Percentiles rank a stretch among this genome's conserved stretches.
phyloP scores from a whole-genome alignment of 2,329 filamentous ascomycete species.

The Aspergillus pseudotamarii region DNA sequence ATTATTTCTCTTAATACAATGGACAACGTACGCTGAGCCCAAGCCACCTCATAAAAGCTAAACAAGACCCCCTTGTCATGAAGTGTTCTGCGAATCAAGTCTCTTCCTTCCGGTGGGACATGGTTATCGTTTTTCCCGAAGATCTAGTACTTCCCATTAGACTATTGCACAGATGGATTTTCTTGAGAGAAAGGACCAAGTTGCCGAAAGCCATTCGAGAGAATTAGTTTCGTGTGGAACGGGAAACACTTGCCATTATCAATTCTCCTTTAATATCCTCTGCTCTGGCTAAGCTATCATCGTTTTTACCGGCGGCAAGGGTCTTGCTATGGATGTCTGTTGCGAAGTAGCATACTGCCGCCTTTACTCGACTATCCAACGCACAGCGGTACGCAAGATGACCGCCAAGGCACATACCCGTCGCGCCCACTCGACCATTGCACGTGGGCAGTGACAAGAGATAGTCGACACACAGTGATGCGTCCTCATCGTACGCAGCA shows the following conservation, averaged over 20 bases:
- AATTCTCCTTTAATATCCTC: constrained; percentile 75
- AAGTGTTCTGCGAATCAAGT: constrained; percentile 80
- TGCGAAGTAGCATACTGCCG: constrained; percentile 85
- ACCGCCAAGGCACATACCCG: constrained; percentile 91
- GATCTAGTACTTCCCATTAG: constrained; percentile 55
- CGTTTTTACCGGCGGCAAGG: constrained; percentile 68
- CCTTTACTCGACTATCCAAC: constrained; percentile 74
- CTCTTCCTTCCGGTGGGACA: constrained; percentile 78
- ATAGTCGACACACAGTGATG: constrained; percentile 67
- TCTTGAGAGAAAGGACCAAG: not conserved
- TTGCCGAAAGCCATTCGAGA: not conserved
- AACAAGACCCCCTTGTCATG: constrained; percentile 74
- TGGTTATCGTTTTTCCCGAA: constrained; percentile 91
- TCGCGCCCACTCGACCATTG: constrained; percentile 76
- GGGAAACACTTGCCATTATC: constrained; percentile 59
- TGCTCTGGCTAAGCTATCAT: constrained; percentile 64
- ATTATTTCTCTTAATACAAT: not conserved
- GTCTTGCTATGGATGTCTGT: constrained; percentile 84
- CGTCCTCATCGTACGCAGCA: constrained; percentile 82
- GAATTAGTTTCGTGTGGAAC: not conserved
- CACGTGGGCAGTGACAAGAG: constrained; percentile 75
- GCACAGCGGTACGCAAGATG: constrained; percentile 76
- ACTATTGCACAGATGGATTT: not conserved
- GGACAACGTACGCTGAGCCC: constrained; percentile 71
- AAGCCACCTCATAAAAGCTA: constrained; percentile 86